A percentile compares a stretch with the other conserved stretches of the same genome.
phyloP scores from a whole-genome alignment of 2,329 filamentous ascomycete species.

The Ophiostoma sp. region DNA sequence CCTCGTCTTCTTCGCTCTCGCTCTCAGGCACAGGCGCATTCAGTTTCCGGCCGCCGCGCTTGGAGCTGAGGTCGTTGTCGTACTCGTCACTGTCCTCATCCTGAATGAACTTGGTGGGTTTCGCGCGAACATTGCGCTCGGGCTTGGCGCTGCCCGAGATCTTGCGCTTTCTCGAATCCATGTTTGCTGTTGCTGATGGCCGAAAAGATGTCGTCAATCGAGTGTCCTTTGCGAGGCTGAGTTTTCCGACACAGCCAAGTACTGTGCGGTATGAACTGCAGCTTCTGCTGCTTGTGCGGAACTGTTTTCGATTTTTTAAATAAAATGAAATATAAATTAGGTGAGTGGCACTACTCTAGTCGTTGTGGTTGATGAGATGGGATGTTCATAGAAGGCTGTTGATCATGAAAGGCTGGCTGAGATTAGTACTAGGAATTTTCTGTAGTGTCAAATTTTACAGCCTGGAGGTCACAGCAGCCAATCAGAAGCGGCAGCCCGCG shows the following conservation, averaged over 20 bases:
- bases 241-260: too few relatives aligned
- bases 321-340: background rate
- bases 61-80: conserved; percentile 14
- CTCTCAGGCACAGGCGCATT: conserved; percentile 17
- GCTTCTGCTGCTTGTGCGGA: too few relatives aligned
- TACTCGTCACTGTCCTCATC: conserved; percentile 15
- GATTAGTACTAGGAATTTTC: background rate
- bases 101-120: conserved; percentile 14
- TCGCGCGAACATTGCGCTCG: conserved; percentile 41
- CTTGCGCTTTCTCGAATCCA: conserved; percentile 41
- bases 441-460: conserved; percentile 1
- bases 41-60: background rate
- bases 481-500: background rate
- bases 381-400: background rate
- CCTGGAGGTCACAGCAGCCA: conserved; percentile 8
- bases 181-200: conserved; percentile 22
- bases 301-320: too few relatives aligned
- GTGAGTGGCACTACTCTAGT: background rate
- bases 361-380: background rate
- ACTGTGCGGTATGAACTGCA: too few relatives aligned
- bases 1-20: conserved; percentile 28
- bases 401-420: background rate
- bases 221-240: background rate
- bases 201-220: background rate
- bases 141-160: conserved; percentile 33